phyloP scores from a whole-genome alignment of 352 stramenopile species.

The Globisporangium carolinianum region DNA sequence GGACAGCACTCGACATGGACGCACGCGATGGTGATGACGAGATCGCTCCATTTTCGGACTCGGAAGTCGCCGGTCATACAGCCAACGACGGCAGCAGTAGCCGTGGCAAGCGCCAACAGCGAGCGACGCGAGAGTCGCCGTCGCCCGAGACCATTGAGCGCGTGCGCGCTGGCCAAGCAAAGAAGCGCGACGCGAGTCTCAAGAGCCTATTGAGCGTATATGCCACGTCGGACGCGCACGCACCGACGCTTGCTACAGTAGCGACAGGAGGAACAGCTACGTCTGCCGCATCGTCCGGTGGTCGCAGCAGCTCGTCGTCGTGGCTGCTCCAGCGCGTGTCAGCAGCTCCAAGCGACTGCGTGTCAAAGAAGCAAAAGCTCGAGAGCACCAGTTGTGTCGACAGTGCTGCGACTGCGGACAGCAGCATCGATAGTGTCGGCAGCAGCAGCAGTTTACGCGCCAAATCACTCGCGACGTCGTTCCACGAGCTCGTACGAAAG shows the following conservation, averaged over 20 bases:
- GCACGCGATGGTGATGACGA: background rate
- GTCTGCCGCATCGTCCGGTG: too few relatives aligned
- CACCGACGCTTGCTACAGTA: background rate
- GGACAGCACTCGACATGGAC: background rate
- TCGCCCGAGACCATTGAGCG: slow-evolving; percentile 12
- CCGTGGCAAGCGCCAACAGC: background rate
- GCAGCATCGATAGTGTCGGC: background rate
- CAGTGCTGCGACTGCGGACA: too few relatives aligned
- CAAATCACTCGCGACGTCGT: slow-evolving; percentile 16
- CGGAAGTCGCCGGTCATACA: too few relatives aligned
- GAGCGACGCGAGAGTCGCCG: background rate
- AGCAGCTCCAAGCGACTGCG: slow-evolving; percentile 2
- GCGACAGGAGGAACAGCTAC: slow-evolving; percentile 10
- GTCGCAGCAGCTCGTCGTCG: slow-evolving; percentile 8
- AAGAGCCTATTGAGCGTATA: slow-evolving; percentile 12
- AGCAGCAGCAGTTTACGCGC: background rate
- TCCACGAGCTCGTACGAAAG: slow-evolving; percentile 31
- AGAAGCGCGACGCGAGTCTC: slow-evolving; percentile 17
- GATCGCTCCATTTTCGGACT: too few relatives aligned
- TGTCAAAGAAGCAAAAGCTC: slow-evolving; percentile 5
- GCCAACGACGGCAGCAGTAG: too few relatives aligned
- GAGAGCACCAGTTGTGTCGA: background rate
- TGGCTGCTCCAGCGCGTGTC: slow-evolving; percentile 15
- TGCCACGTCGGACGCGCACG: background rate
- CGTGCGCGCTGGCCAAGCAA: slow-evolving; percentile 7